Base-by-base conservation (phyloP, 306 rosid genomes). In the Prinsepia uniflora region DNA sequence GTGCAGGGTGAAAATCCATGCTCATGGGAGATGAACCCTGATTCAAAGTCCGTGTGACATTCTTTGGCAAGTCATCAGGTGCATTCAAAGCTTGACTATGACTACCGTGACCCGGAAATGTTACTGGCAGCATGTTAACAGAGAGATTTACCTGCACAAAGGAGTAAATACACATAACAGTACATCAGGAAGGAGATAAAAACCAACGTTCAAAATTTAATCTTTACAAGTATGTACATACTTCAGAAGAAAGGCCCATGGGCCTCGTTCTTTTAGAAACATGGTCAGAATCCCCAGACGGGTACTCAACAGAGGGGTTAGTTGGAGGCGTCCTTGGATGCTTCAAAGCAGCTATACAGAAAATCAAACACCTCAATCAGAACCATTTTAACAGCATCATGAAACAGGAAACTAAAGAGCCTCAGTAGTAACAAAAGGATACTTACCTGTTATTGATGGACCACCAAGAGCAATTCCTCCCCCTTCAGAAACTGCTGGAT, bases 21-120 rank as follows among this genome's bases (percentile, higher is more conserved):
- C 97, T 94, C 99, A 89, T 89, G 46, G 99, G 99, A 63, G 92
- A 79, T 63, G 99, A 94, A 69, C 97, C 99, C 85, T 91, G 99
- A 67, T 89, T 89, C 70, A 94, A 84, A 67, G 85, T 89, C 59
- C 91, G 85, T 58, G 83, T 22, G 4, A 94, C 95, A 52, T 79
- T 77, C 88, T 83, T 94, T 0, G 99, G 99, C 70, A 94, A 83
- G 82, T 89, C 99, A 75, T 94, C 99, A 0, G 92, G 92, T 41
- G 96, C 85, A 80, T 78, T 91, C 76, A 90, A 87, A 30, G 92
- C 74, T 72, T 91, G 99, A 71, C 84, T 61, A 43, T 90, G 98
- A 71, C 36, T 30, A 30, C 87, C 80, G 63, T 90, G 96, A 72
- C 92, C 87, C 42, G 86, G 79, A 84, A 94, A 94, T 67, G 97